These are phyloP conservation scores for Ceratobasidium sp. DNA, from an alignment of 1,284 basidiomycete species.

Conservation along the genomic window DNA sequence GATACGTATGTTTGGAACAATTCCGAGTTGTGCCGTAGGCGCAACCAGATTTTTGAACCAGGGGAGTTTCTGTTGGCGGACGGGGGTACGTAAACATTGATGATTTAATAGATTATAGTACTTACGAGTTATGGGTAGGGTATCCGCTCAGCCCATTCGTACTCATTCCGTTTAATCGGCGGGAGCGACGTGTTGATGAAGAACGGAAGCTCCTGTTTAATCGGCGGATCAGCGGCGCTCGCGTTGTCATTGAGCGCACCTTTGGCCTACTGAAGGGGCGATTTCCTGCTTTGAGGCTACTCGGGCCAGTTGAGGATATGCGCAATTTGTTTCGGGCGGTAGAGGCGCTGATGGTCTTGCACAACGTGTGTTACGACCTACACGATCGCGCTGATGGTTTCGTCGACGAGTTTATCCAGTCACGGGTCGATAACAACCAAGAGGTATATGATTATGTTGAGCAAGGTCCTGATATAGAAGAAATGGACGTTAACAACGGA, in stretches of 20 bases:
- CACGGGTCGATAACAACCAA: not conserved
- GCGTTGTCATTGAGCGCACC: constrained; percentile 7
- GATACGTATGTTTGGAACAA: constrained; percentile 3
- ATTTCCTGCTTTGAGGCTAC: constrained; percentile 5
- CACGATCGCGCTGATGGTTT: constrained; percentile 16
- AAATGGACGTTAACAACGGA: not conserved
- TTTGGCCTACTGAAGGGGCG: constrained; percentile 18
- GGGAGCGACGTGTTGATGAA: constrained; percentile 1
- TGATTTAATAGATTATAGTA: not conserved
- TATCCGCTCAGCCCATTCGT: constrained; percentile 8
- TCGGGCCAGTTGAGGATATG: constrained; percentile 9
- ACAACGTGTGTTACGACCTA: constrained; percentile 26
- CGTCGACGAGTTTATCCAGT: not conserved
- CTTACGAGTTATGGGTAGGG: not conserved
- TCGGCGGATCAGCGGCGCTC: not conserved
- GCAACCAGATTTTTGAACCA: not conserved
- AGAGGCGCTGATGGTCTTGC: constrained; percentile 23
- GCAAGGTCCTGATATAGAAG: not conserved
- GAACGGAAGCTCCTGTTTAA: not conserved
- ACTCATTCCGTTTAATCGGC: constrained; percentile 13
- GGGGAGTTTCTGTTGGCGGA: constrained; percentile 31
- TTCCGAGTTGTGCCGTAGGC: not conserved
- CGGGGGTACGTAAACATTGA: constrained; percentile 17
- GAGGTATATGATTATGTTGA: not conserved
- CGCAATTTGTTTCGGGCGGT: constrained; percentile 8